Evolutionary conservation across 805 yeast species (phyloP).

Genomic region (Monosporozyma servazzii): DNA sequence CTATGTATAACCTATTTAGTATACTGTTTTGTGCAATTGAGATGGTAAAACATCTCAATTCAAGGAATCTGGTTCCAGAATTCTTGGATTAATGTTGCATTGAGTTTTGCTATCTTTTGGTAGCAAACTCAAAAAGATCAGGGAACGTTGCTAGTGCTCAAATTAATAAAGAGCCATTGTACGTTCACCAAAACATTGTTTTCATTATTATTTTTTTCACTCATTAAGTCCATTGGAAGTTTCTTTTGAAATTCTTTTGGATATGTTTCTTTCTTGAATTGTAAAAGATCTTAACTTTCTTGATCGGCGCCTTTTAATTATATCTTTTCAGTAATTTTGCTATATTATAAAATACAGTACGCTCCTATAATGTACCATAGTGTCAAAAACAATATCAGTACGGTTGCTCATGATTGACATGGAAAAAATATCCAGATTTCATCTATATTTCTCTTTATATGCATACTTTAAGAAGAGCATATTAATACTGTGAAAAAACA

Average conservation of each 20-base stretch:
- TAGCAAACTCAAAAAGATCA: background rate
- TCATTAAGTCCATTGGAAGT: background rate
- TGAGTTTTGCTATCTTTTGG: background rate
- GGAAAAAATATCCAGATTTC: too few relatives aligned
- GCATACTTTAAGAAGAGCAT: too few relatives aligned
- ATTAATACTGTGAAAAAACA: too few relatives aligned
- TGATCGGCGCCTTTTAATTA: too few relatives aligned
- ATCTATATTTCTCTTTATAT: too few relatives aligned
- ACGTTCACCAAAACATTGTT: slow-evolving; percentile 1
- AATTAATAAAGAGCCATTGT: slow-evolving; percentile 12
- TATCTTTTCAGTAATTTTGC: too few relatives aligned
- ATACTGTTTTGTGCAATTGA: background rate
- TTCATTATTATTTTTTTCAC: background rate
- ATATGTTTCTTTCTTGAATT: background rate
- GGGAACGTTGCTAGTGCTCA: slow-evolving; percentile 13
- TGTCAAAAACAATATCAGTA: too few relatives aligned
- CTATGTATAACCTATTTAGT: background rate
- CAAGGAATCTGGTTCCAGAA: background rate
- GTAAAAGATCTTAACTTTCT: too few relatives aligned
- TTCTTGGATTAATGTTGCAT: background rate
- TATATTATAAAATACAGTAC: too few relatives aligned
- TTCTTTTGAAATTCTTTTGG: background rate
- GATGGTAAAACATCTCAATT: background rate
- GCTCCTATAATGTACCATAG: too few relatives aligned
- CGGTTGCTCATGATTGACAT: too few relatives aligned